Conservation (phyloP, 768 basidiomycete species). For the Tulasnella sp. region DNA sequence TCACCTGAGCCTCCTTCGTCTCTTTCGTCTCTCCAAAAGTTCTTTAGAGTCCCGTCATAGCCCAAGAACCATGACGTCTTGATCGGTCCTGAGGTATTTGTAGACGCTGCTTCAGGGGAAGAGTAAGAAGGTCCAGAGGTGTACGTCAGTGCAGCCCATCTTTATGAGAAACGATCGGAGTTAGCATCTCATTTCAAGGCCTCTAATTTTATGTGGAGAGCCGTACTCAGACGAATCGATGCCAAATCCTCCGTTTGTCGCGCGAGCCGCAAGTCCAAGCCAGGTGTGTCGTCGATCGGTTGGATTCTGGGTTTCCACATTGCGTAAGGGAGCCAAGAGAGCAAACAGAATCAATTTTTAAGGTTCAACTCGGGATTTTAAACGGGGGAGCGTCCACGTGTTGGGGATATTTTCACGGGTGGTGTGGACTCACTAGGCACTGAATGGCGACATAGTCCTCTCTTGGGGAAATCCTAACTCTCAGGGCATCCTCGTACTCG, state of each 20-base stretch:
- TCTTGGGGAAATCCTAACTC: background rate
- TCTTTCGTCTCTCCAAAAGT: background rate
- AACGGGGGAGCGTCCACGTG: no score
- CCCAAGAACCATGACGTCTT: background rate
- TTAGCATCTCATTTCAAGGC: background rate
- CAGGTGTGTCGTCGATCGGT: background rate
- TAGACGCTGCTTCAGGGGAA: background rate
- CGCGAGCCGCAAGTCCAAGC: background rate
- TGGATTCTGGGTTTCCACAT: background rate
- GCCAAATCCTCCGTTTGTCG: background rate
- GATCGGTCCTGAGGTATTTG: background rate
- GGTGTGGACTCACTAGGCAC: background rate
- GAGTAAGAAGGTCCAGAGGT: background rate
- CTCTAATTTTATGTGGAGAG: background rate
- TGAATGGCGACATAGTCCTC: background rate
- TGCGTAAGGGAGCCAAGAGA: background rate
- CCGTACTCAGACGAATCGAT: background rate
- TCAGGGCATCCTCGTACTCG: background rate
- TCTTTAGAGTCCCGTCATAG: background rate
- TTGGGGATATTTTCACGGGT: background rate
- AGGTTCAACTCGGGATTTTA: background rate
- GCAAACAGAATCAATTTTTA: background rate
- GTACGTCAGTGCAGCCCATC: background rate
- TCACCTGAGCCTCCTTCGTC: background rate
- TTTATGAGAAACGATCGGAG: background rate